Base-by-base conservation (phyloP, 306 rosid genomes). In the Aeschynomene evenia region DNA sequence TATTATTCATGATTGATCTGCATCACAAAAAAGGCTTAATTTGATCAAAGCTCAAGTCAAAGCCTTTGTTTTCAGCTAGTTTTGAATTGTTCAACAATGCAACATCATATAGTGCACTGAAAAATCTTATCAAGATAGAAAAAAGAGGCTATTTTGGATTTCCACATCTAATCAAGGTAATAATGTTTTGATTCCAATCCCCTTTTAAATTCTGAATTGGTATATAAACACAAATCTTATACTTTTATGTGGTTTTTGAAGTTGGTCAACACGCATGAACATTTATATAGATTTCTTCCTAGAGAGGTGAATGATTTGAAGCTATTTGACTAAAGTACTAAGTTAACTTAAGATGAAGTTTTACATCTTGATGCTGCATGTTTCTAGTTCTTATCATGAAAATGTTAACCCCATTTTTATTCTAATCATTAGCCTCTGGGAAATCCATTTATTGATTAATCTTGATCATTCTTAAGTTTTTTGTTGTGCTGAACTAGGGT, bases 11-110 rank as follows among this genome's bases (percentile, higher is more conserved):
- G n/a, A n/a, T n/a, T n/a, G n/a, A n/a, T n/a, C 21, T 58, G 11
- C 22, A 14, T 58, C 74, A 21, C 46, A 43, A 0, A 36, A 22
- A 2, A 62, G n/a, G 34, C 28, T 72, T 77, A n/a, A 39, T 77
- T 71, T 55, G 22, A 78, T 65, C 62, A 74, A 42, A 39, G 29
- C 56, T 51, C n/a, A 55, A 71, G 82, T 78, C 82, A 72, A 78
- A 57, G 51, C 22, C 20, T n/a, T n/a, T 37, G 6, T 54, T 31
- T 50, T 34, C 36, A 52, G 63, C 4, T 49, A 45, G 6, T 70
- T n/a, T 70, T 70, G 72, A 77, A 39, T 46, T 40, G 65, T 53
- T 63, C 77, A 71, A 57, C 55, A 19, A 24, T 61, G 63, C 53
- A 61, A 51, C 31, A 5, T 12, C 61, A 13, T 33, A 6, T 68